These are phyloP conservation scores for Casuarina equisetifolia DNA, from an alignment of 306 rosid species.

Conservation along the genomic window DNA sequence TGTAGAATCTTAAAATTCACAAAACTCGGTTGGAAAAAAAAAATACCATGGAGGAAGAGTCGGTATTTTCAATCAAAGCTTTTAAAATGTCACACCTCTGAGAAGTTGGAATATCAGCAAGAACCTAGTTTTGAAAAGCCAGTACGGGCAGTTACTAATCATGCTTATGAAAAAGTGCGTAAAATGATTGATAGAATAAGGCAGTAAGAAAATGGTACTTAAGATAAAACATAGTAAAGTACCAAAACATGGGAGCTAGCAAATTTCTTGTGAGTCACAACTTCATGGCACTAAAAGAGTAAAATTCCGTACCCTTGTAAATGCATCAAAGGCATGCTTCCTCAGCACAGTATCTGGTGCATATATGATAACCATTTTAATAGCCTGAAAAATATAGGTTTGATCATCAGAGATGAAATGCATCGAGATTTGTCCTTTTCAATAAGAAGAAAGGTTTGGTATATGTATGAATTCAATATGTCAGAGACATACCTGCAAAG, in stretches of 20 bases:
- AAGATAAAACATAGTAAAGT: not conserved
- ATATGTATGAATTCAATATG: constrained; percentile 9
- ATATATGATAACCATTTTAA: constrained; percentile 65
- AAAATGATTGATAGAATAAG: constrained; percentile 1
- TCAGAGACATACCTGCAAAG: constrained; percentile 67
- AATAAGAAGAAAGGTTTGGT: constrained; percentile 3
- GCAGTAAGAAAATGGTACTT: not conserved
- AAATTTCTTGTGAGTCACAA: constrained; percentile 2
- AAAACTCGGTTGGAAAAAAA: constrained; percentile 25
- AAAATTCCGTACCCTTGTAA: constrained; percentile 60
- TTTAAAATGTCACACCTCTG: constrained; percentile 68
- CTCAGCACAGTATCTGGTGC: constrained; percentile 59
- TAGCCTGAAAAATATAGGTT: constrained; percentile 59
- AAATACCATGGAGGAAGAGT: constrained; percentile 85
- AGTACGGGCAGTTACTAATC: constrained; percentile 11
- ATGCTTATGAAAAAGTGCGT: constrained; percentile 16
- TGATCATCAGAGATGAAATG: constrained; percentile 21
- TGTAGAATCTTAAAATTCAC: not conserved
- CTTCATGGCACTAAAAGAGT: constrained; percentile 9
- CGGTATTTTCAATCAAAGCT: constrained; percentile 65
- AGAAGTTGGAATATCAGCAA: constrained; percentile 64
- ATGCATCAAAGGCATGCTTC: constrained; percentile 59
- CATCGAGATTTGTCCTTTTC: constrained; percentile 11
- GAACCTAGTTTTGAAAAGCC: constrained; percentile 54
- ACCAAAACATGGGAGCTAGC: constrained; percentile 15